A percentile compares a stretch with the other conserved stretches of the same genome.
phyloP scores from a whole-genome alignment of 352 stramenopile genomes.

The Thraustochytrium sp. region DNA sequence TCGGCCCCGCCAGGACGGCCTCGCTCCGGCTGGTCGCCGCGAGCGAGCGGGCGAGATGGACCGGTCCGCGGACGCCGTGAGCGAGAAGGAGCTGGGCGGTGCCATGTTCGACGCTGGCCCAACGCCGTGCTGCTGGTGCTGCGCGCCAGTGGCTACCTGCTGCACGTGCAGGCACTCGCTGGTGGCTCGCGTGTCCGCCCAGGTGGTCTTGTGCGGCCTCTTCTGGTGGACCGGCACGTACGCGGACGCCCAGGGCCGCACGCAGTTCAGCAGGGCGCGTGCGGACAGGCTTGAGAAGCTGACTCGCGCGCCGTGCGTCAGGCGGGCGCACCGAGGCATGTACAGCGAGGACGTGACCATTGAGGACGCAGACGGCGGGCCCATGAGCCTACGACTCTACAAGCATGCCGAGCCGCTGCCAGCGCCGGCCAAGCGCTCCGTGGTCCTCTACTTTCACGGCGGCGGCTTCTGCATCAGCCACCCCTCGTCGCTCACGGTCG shows the following conservation, averaged over 20 bases:
- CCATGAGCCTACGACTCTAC: not conserved
- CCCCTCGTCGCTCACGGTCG: not conserved
- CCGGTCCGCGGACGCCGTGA: too few relatives aligned
- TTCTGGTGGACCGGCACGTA: not conserved
- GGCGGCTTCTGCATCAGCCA: constrained; percentile 32
- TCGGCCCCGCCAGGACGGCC: too few relatives aligned
- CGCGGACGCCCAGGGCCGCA: not conserved
- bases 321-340: not conserved
- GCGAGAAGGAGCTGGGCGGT: too few relatives aligned
- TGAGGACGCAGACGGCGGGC: not conserved
- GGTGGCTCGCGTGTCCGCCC: not conserved
- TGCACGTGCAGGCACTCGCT: not conserved
- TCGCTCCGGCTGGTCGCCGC: too few relatives aligned
- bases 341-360: not conserved
- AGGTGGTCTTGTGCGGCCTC: not conserved
- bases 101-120: too few relatives aligned
- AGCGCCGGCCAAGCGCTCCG: not conserved
- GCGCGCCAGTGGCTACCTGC: not conserved
- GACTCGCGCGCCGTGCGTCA: not conserved
- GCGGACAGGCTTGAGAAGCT: not conserved
- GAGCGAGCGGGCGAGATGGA: too few relatives aligned
- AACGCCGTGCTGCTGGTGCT: not conserved
- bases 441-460: constrained; percentile 23
- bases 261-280: not conserved
- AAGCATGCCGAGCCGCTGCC: not conserved